Base-by-base conservation (phyloP, 1,139 yeast species). In the Pichia sp. region DNA sequence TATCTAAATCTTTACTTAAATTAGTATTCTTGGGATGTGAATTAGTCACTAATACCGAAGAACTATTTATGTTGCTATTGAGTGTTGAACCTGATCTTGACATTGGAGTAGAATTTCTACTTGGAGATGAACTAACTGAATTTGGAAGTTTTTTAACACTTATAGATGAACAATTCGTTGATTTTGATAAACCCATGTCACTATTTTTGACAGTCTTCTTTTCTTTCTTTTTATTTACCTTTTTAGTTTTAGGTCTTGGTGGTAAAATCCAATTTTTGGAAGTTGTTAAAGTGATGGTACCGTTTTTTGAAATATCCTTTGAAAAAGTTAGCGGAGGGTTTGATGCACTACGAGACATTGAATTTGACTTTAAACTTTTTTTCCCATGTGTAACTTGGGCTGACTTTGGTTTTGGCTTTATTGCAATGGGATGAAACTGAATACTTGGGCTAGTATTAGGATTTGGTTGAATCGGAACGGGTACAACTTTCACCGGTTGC, bases 191-290 rank as follows among this genome's bases (percentile, higher is more conserved):
- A 15, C 22, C 37, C 8, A 16, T 30, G 27, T 45, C 39, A 15
- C 13, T 34, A 22, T 29, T 12, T 26, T 39, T 24, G 9, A 16
- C 5, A 8, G 15, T 11, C 32, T 52, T 45, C 12, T 45, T 48
- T 4, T 46, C 49, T 62, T 56, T 74, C 74, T 51, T 52, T 22
- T 53, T 52, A 5, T 41, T 26, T 1, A 45, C 44, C 45, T 83
- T 66, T 13, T 83, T 83, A 0, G 83, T 82, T 47, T 82, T 70
- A 2, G 85, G 84, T 46, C 85, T 65, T 2, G 85, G 85, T 2
- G 85, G 85, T 39, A 80, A 63, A 2, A 80, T 80, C 85, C 85
- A 80, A 54, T 74, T 72, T 53, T 76, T 76, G 36, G 79, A 73
- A 3, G 83, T 56, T n/a, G 65, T 58, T 39, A 63, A 49, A 5